phyloP scores from a whole-genome alignment of 2,329 filamentous ascomycete genomes.

The Pseudogymnoascus sp. region DNA sequence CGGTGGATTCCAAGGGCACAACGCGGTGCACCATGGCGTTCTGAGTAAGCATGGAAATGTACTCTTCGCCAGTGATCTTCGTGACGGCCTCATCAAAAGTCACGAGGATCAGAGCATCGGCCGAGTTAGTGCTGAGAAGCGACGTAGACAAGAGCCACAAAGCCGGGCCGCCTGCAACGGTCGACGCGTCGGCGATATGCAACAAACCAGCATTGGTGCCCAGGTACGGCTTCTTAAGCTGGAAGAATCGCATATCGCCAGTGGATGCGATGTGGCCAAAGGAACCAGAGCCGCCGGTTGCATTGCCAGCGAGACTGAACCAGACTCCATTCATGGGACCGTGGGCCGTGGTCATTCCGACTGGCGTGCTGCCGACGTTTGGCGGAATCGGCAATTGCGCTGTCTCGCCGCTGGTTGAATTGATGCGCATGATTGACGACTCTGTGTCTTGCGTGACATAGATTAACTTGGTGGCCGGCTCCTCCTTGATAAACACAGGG shows the following conservation, averaged over 20 bases:
- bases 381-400: conserved; percentile 1
- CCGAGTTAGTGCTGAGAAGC: background rate
- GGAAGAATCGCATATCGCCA: conserved; percentile 8
- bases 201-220: conserved; percentile 4
- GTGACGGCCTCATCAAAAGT: conserved; percentile 4
- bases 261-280: conserved; percentile 10
- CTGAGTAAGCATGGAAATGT: conserved; percentile 9
- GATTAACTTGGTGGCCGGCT: conserved; percentile 8
- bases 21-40: conserved; percentile 9
- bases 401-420: conserved; percentile 7
- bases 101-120: conserved; percentile 3
- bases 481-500: conserved; percentile 9
- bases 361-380: conserved; percentile 1
- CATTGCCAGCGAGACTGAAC: conserved; percentile 8
- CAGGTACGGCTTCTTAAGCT: conserved; percentile 3
- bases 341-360: conserved; percentile 1
- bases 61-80: conserved; percentile 5
- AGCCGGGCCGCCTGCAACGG: conserved; percentile 8
- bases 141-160: conserved; percentile 9
- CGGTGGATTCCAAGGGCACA: background rate
- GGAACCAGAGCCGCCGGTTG: conserved; percentile 5
- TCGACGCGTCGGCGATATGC: conserved; percentile 7
- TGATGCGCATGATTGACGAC: conserved; percentile 9
- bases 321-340: conserved; percentile 8
- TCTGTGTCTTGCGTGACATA: conserved; percentile 9